Conservation (phyloP, 2,329 filamentous ascomycete genomes). For the Chalara sp. region DNA sequence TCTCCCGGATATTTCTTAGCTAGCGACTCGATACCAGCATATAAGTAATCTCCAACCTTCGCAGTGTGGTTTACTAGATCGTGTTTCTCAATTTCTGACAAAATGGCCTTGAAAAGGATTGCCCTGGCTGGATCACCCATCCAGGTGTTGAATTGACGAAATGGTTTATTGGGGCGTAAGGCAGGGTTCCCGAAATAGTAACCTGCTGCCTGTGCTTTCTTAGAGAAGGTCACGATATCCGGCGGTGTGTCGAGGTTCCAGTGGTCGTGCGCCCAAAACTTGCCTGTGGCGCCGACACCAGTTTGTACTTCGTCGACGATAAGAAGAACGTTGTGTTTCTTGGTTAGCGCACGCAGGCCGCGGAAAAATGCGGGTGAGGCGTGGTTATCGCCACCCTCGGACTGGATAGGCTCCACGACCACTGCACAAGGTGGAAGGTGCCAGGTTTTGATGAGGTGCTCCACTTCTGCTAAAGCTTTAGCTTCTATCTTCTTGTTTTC, state of each 20-base stretch:
- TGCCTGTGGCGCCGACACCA: slow-evolving; percentile 76
- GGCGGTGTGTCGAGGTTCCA: slow-evolving; percentile 67
- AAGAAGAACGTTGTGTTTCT: slow-evolving; percentile 62
- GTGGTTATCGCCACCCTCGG: slow-evolving; percentile 79
- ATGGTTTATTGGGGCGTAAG: slow-evolving; percentile 72
- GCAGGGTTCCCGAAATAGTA: slow-evolving; percentile 75
- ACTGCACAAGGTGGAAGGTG: slow-evolving; percentile 68
- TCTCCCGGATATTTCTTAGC: slow-evolving; percentile 60
- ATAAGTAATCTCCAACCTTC: slow-evolving; percentile 59
- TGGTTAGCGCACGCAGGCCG: slow-evolving; percentile 64
- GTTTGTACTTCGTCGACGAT: slow-evolving; percentile 85
- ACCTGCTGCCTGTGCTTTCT: slow-evolving; percentile 80
- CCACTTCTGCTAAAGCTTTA: slow-evolving; percentile 66
- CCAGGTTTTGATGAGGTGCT: slow-evolving; percentile 59
- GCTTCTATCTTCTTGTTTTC: slow-evolving; percentile 69
- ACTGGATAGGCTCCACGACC: slow-evolving; percentile 75
- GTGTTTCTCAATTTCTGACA: slow-evolving; percentile 64
- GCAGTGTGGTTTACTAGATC: slow-evolving; percentile 61
- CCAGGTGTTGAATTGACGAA: slow-evolving; percentile 85
- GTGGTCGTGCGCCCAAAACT: slow-evolving; percentile 84
- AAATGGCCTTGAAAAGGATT: slow-evolving; percentile 70
- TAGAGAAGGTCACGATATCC: slow-evolving; percentile 84
- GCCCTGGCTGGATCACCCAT: slow-evolving; percentile 77
- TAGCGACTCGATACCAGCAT: slow-evolving; percentile 54
- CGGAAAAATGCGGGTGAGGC: slow-evolving; percentile 74